Conservation (phyloP, 371 early-diverging fungal species). For the Mortierella sp. region DNA sequence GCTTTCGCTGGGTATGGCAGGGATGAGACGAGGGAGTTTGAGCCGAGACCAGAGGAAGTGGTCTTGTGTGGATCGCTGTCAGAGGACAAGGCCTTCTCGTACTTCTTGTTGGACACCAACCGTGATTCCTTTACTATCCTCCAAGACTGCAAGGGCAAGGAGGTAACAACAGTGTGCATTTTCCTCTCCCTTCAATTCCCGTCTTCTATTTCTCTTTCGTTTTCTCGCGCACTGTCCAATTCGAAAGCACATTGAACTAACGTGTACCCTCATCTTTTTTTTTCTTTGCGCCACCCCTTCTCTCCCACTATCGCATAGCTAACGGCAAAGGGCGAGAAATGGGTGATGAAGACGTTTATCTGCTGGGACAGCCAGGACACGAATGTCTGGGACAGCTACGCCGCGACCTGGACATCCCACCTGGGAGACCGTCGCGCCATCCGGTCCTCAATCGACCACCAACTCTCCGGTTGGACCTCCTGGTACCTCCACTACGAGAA, state of each 20-base stretch:
- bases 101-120: slow-evolving; percentile 65
- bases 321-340: slow-evolving; percentile 11
- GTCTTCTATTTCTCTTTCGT: background rate
- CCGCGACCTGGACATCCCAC: slow-evolving; percentile 55
- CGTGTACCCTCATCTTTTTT: background rate
- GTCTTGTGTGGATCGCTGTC: slow-evolving; percentile 68
- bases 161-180: slow-evolving; percentile 19
- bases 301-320: slow-evolving; percentile 9
- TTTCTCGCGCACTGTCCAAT: background rate
- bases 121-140: slow-evolving; percentile 59
- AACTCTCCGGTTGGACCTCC: slow-evolving; percentile 72
- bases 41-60: slow-evolving; percentile 24
- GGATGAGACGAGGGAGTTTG: background rate
- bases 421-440: slow-evolving; percentile 29
- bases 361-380: slow-evolving; percentile 55
- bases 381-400: slow-evolving; percentile 64
- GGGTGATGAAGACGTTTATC: slow-evolving; percentile 32
- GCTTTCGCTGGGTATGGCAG: too few relatives aligned
- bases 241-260: background rate
- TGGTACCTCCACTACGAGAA: slow-evolving; percentile 74
- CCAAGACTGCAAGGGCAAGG: slow-evolving; percentile 62
- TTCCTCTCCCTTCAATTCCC: background rate
- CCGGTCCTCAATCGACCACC: slow-evolving; percentile 18
- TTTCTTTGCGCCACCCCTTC: background rate
- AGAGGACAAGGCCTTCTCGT: slow-evolving; percentile 67